Conservation (phyloP, 768 basidiomycete species). For the Hypholoma sublateritium region DNA sequence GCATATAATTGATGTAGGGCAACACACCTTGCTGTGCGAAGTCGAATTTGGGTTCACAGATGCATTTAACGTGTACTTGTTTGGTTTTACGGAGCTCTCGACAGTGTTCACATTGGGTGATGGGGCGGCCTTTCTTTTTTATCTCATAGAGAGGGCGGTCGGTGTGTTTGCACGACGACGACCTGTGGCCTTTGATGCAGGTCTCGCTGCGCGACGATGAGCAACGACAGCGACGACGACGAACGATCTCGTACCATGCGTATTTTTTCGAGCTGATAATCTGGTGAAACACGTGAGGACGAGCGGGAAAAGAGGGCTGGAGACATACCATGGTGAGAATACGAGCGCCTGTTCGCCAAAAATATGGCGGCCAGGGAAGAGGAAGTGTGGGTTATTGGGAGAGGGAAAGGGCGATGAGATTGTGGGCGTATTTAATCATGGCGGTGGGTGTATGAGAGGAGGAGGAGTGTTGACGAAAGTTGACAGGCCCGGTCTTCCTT, state of each 20-base stretch:
- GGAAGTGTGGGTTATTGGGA: conserved; percentile 52
- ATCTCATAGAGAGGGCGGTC: conserved; percentile 90
- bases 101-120: conserved; percentile 90
- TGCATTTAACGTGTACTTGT: conserved; percentile 85
- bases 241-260: conserved; percentile 60
- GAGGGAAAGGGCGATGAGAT: conserved; percentile 25
- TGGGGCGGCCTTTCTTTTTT: conserved; percentile 89
- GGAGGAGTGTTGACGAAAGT: conserved; percentile 50
- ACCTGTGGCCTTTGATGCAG: conserved; percentile 94
- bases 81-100: conserved; percentile 82
- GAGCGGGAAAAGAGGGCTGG: not conserved
- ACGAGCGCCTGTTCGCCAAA: too few relatives aligned
- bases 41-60: conserved; percentile 74
- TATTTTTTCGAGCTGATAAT: conserved; percentile 78
- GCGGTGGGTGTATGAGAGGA: conserved; percentile 29
- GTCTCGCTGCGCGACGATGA: conserved; percentile 61
- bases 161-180: conserved; percentile 84
- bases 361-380: conserved; percentile 34
- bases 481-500: conserved; percentile 47
- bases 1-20: conserved; percentile 11
- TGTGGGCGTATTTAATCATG: conserved; percentile 44
- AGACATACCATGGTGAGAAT: conserved; percentile 42
- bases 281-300: conserved; percentile 30
- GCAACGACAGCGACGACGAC: conserved; percentile 3
- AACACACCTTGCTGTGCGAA: conserved; percentile 61